A percentile compares a stretch with the other conserved stretches of the same genome.
Conservation (phyloP, 2,329 filamentous ascomycete species). For the Rhynchosporium secalis region DNA sequence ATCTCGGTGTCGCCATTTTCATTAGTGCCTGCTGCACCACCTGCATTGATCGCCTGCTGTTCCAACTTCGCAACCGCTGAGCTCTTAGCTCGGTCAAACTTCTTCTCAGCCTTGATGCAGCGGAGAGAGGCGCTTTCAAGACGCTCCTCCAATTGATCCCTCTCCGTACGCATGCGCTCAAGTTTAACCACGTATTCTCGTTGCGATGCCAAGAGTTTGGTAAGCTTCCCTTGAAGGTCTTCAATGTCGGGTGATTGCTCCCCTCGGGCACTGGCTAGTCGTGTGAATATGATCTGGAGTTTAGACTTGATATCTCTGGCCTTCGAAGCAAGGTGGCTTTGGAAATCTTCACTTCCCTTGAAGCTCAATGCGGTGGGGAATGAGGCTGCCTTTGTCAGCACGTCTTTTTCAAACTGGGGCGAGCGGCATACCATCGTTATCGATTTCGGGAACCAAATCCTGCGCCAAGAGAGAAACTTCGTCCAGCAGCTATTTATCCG, state of each 20-base stretch:
- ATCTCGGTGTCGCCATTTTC: conserved; percentile 43
- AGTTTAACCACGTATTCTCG: conserved; percentile 78
- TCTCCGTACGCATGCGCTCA: conserved; percentile 73
- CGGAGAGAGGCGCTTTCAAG: conserved; percentile 85
- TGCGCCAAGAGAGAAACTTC: conserved; percentile 62
- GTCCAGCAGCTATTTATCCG: conserved; percentile 54
- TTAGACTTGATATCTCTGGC: conserved; percentile 74
- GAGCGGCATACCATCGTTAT: conserved; percentile 41
- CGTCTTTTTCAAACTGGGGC: neutral
- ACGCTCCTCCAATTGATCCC: conserved; percentile 81
- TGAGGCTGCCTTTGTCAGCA: conserved; percentile 46
- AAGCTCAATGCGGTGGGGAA: conserved; percentile 62
- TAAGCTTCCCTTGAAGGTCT: conserved; percentile 73
- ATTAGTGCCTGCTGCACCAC: conserved; percentile 44
- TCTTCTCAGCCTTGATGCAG: conserved; percentile 95
- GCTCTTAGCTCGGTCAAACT: conserved; percentile 86
- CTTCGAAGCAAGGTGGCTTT: conserved; percentile 75
- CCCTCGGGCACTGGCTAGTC: conserved; percentile 52
- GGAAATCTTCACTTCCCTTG: conserved; percentile 69
- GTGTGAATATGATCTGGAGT: conserved; percentile 67
- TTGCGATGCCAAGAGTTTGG: conserved; percentile 73
- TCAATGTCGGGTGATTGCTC: conserved; percentile 66
- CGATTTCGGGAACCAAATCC: conserved; percentile 47
- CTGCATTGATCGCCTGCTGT: conserved; percentile 73
- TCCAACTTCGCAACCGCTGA: conserved; percentile 88